A percentile compares a stretch with the other conserved stretches of the same genome.
Evolutionary conservation across 73 alveolate genomes (phyloP).

Genomic region (Breviolum minutum): DNA sequence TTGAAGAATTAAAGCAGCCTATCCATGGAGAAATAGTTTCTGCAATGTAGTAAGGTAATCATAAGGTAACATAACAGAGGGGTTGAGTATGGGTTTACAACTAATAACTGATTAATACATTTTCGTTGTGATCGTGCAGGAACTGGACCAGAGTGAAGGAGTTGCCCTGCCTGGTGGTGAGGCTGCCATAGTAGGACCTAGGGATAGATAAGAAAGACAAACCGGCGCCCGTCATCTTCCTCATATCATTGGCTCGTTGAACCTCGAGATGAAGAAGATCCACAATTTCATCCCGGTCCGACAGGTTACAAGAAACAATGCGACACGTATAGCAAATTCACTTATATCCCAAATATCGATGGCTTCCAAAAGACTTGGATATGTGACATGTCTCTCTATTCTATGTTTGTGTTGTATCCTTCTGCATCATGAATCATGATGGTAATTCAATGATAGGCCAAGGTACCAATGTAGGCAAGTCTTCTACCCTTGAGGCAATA

Average conservation of each 20-base stretch:
- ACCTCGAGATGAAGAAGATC: background rate
- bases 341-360: background rate
- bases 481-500: slow-evolving; percentile 91
- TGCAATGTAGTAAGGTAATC: too few species aligned
- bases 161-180: slow-evolving; percentile 20
- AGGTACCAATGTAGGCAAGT: slow-evolving; percentile 1
- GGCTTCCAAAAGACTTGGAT: background rate
- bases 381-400: too few species aligned
- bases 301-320: background rate
- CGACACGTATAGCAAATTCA: background rate
- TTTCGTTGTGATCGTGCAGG: too few species aligned
- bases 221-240: slow-evolving; percentile 88
- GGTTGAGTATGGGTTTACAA: too few species aligned
- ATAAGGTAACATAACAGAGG: too few species aligned
- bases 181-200: slow-evolving; percentile 87
- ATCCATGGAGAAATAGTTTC: too few species aligned
- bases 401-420: background rate
- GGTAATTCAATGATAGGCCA: background rate
- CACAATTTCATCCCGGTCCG: background rate
- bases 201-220: slow-evolving; percentile 61
- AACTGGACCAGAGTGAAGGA: too few species aligned
- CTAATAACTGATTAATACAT: too few species aligned
- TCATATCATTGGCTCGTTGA: slow-evolving; percentile 79
- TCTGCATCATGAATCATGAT: too few species aligned
- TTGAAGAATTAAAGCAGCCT: too few species aligned